Percentiles rank a stretch among this genome's conserved stretches.
These are phyloP conservation scores for Logfia minima DNA, from an alignment of 129 eudicot genomes.

Conservation along the genomic window DNA sequence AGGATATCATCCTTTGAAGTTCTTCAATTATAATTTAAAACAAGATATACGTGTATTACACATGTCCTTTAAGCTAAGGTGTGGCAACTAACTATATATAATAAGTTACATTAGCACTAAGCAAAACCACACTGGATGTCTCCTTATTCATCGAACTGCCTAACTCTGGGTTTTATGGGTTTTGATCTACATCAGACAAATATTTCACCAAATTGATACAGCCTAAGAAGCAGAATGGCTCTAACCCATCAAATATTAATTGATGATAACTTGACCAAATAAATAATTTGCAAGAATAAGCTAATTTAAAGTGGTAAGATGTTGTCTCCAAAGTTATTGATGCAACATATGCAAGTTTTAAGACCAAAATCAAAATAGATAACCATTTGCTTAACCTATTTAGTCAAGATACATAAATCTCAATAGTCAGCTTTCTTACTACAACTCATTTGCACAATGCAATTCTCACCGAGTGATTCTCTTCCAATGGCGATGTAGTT, in stretches of 20 bases:
- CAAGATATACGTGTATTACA: too few species aligned
- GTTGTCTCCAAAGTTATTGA: not conserved
- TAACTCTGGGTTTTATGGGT: not conserved
- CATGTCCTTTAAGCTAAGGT: too few species aligned
- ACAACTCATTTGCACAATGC: not conserved
- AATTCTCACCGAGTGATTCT: not conserved
- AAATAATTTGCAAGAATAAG: not conserved
- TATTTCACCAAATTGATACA: not conserved
- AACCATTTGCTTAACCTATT: constrained; percentile 1
- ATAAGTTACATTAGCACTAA: not conserved
- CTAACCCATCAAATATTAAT: not conserved
- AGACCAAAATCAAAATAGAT: not conserved
- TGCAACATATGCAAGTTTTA: not conserved
- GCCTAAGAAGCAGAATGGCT: not conserved
- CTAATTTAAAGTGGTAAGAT: not conserved
- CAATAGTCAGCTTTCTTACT: not conserved
- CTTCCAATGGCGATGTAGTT: not conserved
- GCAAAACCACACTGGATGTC: not conserved
- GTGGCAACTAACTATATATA: too few species aligned
- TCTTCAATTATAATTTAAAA: too few species aligned
- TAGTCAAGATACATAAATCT: not conserved
- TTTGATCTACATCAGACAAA: not conserved
- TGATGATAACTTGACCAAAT: too few species aligned
- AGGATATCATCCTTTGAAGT: too few species aligned
- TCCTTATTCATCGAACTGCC: not conserved